Evolutionary conservation across 768 basidiomycete genomes (phyloP).

Genomic region (Collybia nuda): DNA sequence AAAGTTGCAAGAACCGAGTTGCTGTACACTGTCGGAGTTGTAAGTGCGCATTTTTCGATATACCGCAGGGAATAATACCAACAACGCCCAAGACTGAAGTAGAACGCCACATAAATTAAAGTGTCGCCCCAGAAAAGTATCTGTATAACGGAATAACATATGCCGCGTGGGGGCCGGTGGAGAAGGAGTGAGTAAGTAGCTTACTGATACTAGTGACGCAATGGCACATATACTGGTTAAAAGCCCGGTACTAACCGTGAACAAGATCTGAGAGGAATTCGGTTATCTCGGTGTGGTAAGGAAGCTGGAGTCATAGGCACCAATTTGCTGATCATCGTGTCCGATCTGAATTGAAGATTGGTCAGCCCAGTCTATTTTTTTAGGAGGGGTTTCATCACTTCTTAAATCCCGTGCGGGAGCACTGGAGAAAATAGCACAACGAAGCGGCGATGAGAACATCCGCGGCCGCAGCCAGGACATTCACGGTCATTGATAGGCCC

Average conservation of each 20-base stretch:
- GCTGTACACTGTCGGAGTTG: constrained; percentile 40
- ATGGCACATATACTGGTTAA: constrained; percentile 42
- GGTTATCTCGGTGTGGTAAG: background rate
- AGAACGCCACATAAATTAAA: constrained; percentile 58
- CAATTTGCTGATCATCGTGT: constrained; percentile 43
- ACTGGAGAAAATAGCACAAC: constrained; percentile 48
- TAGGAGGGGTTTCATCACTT: constrained; percentile 27
- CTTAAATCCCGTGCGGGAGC: constrained; percentile 53
- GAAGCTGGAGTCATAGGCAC: constrained; percentile 6
- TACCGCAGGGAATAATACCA: constrained; percentile 14
- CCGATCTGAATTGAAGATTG: constrained; percentile 28
- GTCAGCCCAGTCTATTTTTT: constrained; percentile 18
- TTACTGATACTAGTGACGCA: constrained; percentile 39
- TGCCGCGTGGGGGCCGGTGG: background rate
- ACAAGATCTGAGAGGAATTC: constrained; percentile 30
- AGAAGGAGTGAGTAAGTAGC: constrained; percentile 8
- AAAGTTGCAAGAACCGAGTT: constrained; percentile 56
- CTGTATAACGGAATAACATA: constrained; percentile 21
- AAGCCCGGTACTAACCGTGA: constrained; percentile 40
- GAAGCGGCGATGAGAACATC: constrained; percentile 51
- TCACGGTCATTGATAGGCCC: constrained; percentile 57
- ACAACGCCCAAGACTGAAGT: constrained; percentile 55
- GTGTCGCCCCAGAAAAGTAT: constrained; percentile 48
- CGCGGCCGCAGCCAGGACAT: constrained; percentile 47
- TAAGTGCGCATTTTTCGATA: too few relatives aligned